Evolutionary conservation across 73 alveolate species (phyloP).

Genomic region (Paramecium octaurelia): DNA sequence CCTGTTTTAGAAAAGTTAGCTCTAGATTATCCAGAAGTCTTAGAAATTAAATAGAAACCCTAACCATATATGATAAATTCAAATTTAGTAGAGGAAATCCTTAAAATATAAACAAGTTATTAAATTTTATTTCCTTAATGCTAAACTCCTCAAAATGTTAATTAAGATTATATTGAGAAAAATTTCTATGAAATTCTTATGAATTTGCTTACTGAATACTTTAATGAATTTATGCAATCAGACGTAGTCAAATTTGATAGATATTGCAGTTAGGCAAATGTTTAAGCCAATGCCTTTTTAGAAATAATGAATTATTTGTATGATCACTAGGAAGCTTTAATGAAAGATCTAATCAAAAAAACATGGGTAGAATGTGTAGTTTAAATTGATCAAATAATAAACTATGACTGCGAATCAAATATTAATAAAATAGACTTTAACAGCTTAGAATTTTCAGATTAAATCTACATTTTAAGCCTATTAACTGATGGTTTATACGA

Average conservation of each 20-base stretch:
- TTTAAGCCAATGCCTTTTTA: background rate
- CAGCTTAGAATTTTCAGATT: background rate
- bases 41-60: background rate
- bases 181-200: conserved; percentile 23
- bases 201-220: background rate
- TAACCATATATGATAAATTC: conserved; percentile 42
- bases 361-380: background rate
- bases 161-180: conserved; percentile 31
- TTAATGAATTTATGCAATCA: background rate
- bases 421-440: background rate
- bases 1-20: conserved; percentile 15
- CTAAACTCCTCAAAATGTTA: background rate
- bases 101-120: background rate
- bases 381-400: background rate
- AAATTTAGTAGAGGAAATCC: background rate
- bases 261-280: background rate
- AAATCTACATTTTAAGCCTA: background rate
- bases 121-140: background rate
- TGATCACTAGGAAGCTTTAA: background rate
- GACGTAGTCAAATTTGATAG: background rate
- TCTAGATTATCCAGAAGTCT: background rate
- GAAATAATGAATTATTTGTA: background rate
- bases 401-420: background rate
- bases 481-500: background rate
- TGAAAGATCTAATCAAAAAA: background rate